Evolutionary conservation across 2,329 filamentous ascomycete species (phyloP), one percentile per base, ranked within the genome.

Genomic region (Cladosporium velox): DNA sequence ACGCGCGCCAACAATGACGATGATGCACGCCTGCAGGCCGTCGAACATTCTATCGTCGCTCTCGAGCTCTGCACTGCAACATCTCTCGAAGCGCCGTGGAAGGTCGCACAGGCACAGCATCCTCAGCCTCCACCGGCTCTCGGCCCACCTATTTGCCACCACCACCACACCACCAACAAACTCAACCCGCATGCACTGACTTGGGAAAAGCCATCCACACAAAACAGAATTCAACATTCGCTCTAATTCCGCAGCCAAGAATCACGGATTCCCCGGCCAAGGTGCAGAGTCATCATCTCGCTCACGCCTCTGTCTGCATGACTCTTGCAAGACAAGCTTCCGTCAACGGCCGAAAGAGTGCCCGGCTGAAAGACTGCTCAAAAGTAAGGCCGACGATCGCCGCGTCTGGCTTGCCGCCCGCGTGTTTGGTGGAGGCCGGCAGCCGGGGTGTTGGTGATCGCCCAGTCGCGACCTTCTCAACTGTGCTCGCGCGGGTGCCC

Each of bases 361-460:
- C 35, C 61, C 61, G 61, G 32, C 44, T 30, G 32, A 32, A 12
- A 54, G 32, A 28, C 32, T 18, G 55, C 32, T 58, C 26, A 52
- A 64, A 55, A 64, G 61, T 57, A 64, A 64, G 61, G 61, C 61
- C 61, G 61, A 64, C 34, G 49, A 64, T 64, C 61, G 61, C 59
- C 59, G 59, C 35, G 28, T 15, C 51, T n/a, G 34, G 28, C 28
- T 32, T n/a, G 18, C 30, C 52, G 52, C 30, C 52, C 52, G 52
- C 52, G 28, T n/a, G 26, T 30, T 55, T 6, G 52, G 15, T 54
- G 26, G 49, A 28, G 26, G 18, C 49, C 32, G 32, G 11, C 34
- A 18, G 34, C 35, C 57, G 34, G 57, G 34, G 5, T 55, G 52
- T 1, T 14, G 21, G 57, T 4, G 35, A 59, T 41, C 35, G 57